Percentiles rank a stretch among this genome's conserved stretches.
These are phyloP conservation scores for Skeletonema potamos DNA, from an alignment of 108 stramenopile genomes.

Conservation along the genomic window DNA sequence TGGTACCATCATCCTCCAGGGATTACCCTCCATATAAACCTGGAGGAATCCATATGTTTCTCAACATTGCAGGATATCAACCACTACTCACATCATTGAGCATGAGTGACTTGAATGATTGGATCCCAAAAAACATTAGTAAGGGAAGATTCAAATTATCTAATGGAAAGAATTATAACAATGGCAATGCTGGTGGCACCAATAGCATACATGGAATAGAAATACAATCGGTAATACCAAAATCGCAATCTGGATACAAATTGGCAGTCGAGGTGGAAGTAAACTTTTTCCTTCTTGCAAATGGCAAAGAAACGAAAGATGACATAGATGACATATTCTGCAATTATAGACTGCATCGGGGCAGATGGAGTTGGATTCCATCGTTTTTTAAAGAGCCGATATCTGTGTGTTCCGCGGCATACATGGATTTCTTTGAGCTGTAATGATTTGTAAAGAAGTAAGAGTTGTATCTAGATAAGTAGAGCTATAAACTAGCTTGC, in stretches of 20 bases:
- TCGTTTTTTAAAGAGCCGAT: conserved; percentile 71
- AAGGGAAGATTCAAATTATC: conserved; percentile 17
- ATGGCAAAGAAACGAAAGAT: background rate
- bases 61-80: conserved; percentile 28
- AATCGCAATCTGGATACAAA: conserved; percentile 1
- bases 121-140: conserved; percentile 15
- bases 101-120: conserved; percentile 23
- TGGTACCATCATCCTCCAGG: conserved; percentile 28
- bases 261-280: conserved; percentile 21
- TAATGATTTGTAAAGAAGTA: background rate
- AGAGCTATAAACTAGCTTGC: too few relatives aligned
- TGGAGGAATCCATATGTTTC: conserved; percentile 49
- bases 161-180: conserved; percentile 15
- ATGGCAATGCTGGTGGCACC: conserved; percentile 14
- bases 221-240: conserved; percentile 16
- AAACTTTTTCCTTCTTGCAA: conserved; percentile 19
- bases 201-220: too few relatives aligned
- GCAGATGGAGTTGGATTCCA: conserved; percentile 9
- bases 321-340: conserved; percentile 36
- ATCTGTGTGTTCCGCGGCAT: conserved; percentile 49
- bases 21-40: conserved; percentile 56
- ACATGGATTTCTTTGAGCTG: conserved; percentile 56
- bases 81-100: conserved; percentile 48
- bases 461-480: too few relatives aligned
- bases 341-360: conserved; percentile 12